Conservation (phyloP, 164 flowering plant genomes). For the Euptelea pleiosperma region DNA sequence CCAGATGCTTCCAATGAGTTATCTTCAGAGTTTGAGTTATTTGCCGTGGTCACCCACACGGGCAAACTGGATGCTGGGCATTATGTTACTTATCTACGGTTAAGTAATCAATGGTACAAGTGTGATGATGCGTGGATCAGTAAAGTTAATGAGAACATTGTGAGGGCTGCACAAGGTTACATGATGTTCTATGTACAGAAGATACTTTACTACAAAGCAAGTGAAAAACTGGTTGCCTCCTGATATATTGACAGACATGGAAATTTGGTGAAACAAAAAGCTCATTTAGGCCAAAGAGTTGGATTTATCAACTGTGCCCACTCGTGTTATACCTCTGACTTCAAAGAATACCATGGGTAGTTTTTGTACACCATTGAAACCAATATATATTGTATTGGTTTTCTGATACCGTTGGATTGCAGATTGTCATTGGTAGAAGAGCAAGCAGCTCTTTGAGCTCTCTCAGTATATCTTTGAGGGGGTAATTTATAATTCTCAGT, state of each 20-base stretch:
- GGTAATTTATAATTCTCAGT: slow-evolving; percentile 9
- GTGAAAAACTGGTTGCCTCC: slow-evolving; percentile 39
- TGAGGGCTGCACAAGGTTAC: slow-evolving; percentile 82
- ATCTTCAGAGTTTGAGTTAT: slow-evolving; percentile 81
- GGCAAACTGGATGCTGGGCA: slow-evolving; percentile 89
- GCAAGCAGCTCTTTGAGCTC: slow-evolving; percentile 13
- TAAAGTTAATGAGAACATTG: slow-evolving; percentile 63
- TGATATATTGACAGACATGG: slow-evolving; percentile 12
- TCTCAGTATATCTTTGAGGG: slow-evolving; percentile 2
- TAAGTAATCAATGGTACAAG: slow-evolving; percentile 79
- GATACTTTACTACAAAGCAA: slow-evolving; percentile 56
- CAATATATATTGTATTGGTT: slow-evolving; percentile 10
- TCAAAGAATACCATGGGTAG: slow-evolving; percentile 2
- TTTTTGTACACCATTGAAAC: slow-evolving; percentile 19
- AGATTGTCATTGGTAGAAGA: slow-evolving; percentile 10
- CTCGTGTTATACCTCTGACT: neutral
- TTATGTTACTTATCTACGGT: slow-evolving; percentile 70
- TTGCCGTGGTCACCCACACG: slow-evolving; percentile 83
- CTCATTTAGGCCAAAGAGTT: neutral
- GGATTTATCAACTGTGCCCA: slow-evolving; percentile 3
- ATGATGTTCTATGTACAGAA: slow-evolving; percentile 89
- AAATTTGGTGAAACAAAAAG: slow-evolving; percentile 4
- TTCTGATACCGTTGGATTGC: slow-evolving; percentile 12
- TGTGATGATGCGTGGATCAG: slow-evolving; percentile 93
- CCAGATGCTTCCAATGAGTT: slow-evolving; percentile 42